Percentiles rank a stretch among this genome's conserved stretches.
phyloP scores from a whole-genome alignment of 2,329 filamentous ascomycete genomes.

The Diaporthe citri region DNA sequence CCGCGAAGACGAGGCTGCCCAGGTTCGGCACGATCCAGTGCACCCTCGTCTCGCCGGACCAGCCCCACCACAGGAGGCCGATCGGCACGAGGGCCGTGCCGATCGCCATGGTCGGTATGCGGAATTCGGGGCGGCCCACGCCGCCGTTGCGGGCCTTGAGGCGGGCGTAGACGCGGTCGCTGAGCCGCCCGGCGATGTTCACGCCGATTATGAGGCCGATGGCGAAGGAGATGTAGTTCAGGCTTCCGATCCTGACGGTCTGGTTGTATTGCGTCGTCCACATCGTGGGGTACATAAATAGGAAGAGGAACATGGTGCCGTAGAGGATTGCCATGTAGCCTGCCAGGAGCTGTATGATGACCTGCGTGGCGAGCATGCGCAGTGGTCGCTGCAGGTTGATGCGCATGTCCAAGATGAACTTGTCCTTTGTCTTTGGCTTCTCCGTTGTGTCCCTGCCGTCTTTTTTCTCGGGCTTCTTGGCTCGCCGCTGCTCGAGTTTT shows the following conservation, averaged over 20 bases:
- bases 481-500: conserved; percentile 55
- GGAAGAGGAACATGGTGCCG: conserved; percentile 59
- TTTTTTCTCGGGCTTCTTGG: background rate
- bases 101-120: conserved; percentile 66
- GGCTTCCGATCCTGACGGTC: conserved; percentile 48
- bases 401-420: conserved; percentile 16
- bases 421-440: background rate
- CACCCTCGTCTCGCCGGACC: conserved; percentile 42
- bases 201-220: conserved; percentile 52
- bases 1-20: conserved; percentile 62
- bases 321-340: conserved; percentile 63
- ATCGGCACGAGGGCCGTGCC: conserved; percentile 63
- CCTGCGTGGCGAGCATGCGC: conserved; percentile 63
- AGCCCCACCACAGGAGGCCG: conserved; percentile 50
- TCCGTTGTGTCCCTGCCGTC: background rate
- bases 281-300: conserved; percentile 62
- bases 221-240: conserved; percentile 54
- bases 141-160: conserved; percentile 55
- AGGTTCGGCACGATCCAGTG: conserved; percentile 58
- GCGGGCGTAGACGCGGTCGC: conserved; percentile 58
- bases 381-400: conserved; percentile 47
- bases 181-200: conserved; percentile 55
- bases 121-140: conserved; percentile 55
- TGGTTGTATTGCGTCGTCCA: conserved; percentile 55
- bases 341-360: conserved; percentile 64